These are phyloP conservation scores for Purshia tridentata DNA, from an alignment of 306 rosid species.

Conservation along the genomic window DNA sequence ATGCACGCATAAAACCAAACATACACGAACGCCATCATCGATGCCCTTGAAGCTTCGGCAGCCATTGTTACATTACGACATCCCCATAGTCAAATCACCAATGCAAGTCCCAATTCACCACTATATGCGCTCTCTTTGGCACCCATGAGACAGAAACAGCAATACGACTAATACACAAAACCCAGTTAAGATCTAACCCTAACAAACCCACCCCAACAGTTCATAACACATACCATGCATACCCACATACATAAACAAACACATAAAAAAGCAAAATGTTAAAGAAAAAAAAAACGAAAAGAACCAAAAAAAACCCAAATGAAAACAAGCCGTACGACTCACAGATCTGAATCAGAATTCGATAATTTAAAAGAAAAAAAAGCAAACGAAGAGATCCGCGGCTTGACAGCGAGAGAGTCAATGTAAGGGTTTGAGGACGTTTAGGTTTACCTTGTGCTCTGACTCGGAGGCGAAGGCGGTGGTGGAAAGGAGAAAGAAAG, in stretches of 20 bases:
- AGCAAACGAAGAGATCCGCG: slow-evolving; percentile 40
- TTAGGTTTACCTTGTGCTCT: slow-evolving; percentile 76
- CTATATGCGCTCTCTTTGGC: background rate
- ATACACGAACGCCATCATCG: background rate
- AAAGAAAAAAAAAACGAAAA: background rate
- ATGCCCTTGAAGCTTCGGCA: background rate
- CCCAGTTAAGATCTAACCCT: slow-evolving; percentile 28
- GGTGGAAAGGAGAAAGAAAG: slow-evolving; percentile 38
- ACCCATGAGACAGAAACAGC: background rate
- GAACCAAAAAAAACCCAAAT: background rate
- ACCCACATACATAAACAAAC: background rate
- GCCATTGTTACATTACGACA: background rate
- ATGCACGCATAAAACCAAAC: background rate
- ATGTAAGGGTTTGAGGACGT: slow-evolving; percentile 10
- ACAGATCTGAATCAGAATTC: slow-evolving; percentile 50
- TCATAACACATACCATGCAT: background rate
- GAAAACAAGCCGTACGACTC: background rate
- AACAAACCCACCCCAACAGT: background rate
- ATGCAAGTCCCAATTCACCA: background rate
- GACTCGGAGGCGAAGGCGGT: slow-evolving; percentile 68
- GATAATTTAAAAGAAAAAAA: slow-evolving; percentile 4
- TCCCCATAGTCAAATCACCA: background rate
- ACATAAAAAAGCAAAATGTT: slow-evolving; percentile 12
- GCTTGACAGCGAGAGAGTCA: background rate
- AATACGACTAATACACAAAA: background rate